Evolutionary conservation across 805 yeast genomes (phyloP), one percentile per base, ranked within the genome.

Genomic region (Candida lessepsii): DNA sequence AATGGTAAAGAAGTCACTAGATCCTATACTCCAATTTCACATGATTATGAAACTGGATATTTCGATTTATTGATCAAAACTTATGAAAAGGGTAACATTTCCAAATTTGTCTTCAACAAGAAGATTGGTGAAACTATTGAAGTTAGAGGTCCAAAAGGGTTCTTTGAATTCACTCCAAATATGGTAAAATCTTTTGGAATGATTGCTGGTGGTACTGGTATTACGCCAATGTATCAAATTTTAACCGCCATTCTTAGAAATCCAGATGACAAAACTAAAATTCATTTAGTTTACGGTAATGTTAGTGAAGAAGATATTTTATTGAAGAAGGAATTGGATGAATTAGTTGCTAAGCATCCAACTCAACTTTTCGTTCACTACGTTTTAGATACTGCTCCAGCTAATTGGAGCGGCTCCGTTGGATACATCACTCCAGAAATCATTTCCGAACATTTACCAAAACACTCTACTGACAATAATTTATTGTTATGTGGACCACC

Each of bases 191-290:
- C 76, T 45, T 73, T 90, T 44, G 88, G 84, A 40, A 90, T 90
- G 97, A 81, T 91, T 50, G 95, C 96, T 29, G 97, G 97, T 51
- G 98, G 97, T 56, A 87, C 97, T 27, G 97, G 97, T 61, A 84
- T 89, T 55, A 84, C 96, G 6, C 96, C 96, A 60, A 89, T 89
- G 96, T 87, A 80, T 65, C 96, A 89, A 70, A 82, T 89, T 51
- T 80, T 90, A 51, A 84, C 86, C 52, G 86, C 95, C 10, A 82
- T 90, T 50, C 80, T 81, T 53, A 67, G 71, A 42, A 80, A 90
- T 59, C 91, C 95, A 17, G 67, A 73, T 13, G 97, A 91, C 65
- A 74, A 71, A 35, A 90, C 97, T 44, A 76, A 80, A 55, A 79
- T 88, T 48, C 70, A 76, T 39, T 72, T 90, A 52, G 60, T 90